Conservation (phyloP, 345 rosid species). For the Physaria fendleri region DNA sequence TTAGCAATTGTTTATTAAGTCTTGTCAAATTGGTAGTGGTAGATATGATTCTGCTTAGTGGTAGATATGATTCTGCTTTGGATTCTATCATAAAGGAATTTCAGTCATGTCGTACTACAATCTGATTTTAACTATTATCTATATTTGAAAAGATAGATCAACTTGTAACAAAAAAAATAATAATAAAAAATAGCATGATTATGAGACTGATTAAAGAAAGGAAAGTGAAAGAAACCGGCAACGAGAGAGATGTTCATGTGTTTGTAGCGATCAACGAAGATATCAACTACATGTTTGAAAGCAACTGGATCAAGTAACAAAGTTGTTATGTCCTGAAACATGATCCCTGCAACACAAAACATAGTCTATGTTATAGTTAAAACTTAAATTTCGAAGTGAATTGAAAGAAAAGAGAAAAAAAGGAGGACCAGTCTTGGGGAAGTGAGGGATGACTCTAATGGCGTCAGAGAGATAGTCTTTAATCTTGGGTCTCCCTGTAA, state of each 20-base stretch:
- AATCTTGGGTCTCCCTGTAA: conserved; percentile 32
- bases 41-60: too few relatives aligned
- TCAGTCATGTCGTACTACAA: neutral
- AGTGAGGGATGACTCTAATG: conserved; percentile 37
- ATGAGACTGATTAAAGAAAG: neutral
- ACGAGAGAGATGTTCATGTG: conserved; percentile 83
- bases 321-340: conserved; percentile 97
- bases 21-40: conserved; percentile 8
- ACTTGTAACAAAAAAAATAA: neutral
- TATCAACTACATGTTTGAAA: conserved; percentile 79
- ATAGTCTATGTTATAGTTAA: neutral
- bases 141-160: neutral
- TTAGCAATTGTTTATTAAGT: conserved; percentile 21
- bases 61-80: conserved; percentile 11
- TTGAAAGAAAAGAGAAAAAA: neutral
- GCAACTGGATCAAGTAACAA: conserved; percentile 82
- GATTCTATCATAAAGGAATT: conserved; percentile 7
- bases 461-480: conserved; percentile 31
- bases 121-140: neutral
- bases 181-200: too few relatives aligned
- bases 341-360: conserved; percentile 52
- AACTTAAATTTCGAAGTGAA: too few relatives aligned
- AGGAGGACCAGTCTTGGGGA: conserved; percentile 28
- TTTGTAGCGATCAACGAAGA: conserved; percentile 89
- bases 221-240: conserved; percentile 50